Conservation (phyloP, 1,284 basidiomycete genomes). For the Puccinia hordei region DNA sequence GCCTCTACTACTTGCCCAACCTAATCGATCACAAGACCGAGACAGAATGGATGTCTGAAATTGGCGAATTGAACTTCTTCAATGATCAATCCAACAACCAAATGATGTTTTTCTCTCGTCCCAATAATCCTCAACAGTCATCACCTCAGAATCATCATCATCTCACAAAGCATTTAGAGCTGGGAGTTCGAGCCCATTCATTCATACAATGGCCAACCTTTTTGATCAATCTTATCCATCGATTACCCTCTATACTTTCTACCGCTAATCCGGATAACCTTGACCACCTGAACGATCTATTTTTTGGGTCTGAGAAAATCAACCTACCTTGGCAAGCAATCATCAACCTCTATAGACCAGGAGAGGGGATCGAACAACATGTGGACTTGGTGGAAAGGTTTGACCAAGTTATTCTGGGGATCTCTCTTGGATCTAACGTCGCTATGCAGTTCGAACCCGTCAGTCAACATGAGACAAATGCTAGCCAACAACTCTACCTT, state of each 20-base stretch:
- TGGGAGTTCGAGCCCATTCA: neutral
- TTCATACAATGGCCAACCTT: conserved; percentile 61
- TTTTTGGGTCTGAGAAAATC: conserved; percentile 61
- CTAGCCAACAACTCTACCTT: conserved; percentile 62
- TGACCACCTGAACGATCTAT: conserved; percentile 63
- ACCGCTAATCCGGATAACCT: conserved; percentile 61
- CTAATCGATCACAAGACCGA: conserved; percentile 35
- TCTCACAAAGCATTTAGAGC: neutral
- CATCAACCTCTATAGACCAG: conserved; percentile 74
- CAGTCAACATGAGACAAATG: neutral
- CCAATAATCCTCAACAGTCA: conserved; percentile 56
- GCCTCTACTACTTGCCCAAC: conserved; percentile 39
- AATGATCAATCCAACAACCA: conserved; percentile 65
- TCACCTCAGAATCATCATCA: neutral
- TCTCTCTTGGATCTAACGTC: conserved; percentile 72
- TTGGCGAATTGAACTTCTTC: conserved; percentile 17
- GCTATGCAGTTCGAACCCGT: conserved; percentile 69
- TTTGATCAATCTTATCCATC: conserved; percentile 65
- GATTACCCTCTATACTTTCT: conserved; percentile 63
- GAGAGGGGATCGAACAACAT: conserved; percentile 76
- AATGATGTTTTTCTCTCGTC: conserved; percentile 71
- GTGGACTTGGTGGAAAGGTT: conserved; percentile 74
- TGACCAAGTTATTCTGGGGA: conserved; percentile 76
- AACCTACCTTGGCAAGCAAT: conserved; percentile 72
- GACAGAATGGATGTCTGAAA: conserved; percentile 4